Evolutionary conservation across 371 early-diverging fungal species (phyloP).

Genomic region (Mucor irregularis): DNA sequence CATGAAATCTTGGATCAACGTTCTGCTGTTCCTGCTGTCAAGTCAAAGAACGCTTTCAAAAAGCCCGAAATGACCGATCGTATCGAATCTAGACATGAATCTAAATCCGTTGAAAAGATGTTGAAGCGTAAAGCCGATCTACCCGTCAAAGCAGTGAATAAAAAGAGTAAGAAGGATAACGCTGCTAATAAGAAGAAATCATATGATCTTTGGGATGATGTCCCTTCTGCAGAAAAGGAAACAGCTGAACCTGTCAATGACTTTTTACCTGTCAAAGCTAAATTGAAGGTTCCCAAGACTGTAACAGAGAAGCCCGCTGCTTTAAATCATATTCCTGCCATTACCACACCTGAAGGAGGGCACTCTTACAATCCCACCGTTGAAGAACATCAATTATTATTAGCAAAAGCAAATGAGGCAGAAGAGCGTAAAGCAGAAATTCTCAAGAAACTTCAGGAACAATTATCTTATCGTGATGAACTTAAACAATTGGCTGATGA

Average conservation of each 20-base stretch:
- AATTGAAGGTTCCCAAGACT: conserved; percentile 57
- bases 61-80: conserved; percentile 20
- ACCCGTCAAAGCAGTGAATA: conserved; percentile 27
- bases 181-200: conserved; percentile 11
- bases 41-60: conserved; percentile 23
- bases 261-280: conserved; percentile 5
- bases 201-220: conserved; percentile 64
- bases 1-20: conserved; percentile 78
- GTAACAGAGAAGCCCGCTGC: conserved; percentile 50
- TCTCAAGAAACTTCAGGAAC: conserved; percentile 48
- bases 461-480: conserved; percentile 49
- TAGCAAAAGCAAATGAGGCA: conserved; percentile 51
- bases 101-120: background rate
- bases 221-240: conserved; percentile 18
- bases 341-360: conserved; percentile 80
- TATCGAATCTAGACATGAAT: conserved; percentile 25
- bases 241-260: too few species aligned
- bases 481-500: conserved; percentile 50
- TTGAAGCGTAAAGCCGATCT: conserved; percentile 24
- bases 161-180: conserved; percentile 17
- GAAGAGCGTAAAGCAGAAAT: conserved; percentile 52
- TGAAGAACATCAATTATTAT: conserved; percentile 72
- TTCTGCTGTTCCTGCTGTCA: conserved; percentile 59
- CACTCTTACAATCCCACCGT: conserved; percentile 88
- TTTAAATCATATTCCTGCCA: conserved; percentile 58